These are phyloP conservation scores for Aspergillus uvarum DNA, from an alignment of 2,329 filamentous ascomycete genomes.

Conservation along the genomic window DNA sequence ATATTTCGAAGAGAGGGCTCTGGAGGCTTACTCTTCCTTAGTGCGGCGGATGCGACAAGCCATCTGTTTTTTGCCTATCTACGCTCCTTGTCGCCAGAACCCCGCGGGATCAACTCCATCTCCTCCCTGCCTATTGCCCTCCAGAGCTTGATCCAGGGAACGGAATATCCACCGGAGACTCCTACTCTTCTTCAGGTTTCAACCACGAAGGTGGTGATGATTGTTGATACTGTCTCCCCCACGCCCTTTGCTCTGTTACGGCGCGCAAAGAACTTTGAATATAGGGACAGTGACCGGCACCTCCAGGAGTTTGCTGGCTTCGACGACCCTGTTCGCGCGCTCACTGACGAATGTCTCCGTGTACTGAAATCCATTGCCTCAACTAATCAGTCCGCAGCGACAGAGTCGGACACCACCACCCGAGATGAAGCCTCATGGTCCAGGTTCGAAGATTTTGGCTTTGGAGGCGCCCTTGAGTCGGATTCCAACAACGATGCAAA, in stretches of 20 bases:
- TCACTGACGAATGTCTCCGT: conserved; percentile 91
- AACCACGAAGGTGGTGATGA: conserved; percentile 92
- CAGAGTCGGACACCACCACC: conserved; percentile 68
- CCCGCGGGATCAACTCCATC: conserved; percentile 71
- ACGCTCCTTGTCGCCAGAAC: conserved; percentile 79
- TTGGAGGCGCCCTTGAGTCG: conserved; percentile 70
- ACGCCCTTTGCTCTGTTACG: conserved; percentile 89
- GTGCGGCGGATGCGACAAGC: conserved; percentile 90
- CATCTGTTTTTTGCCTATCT: conserved; percentile 98
- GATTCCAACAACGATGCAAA: conserved; percentile 62
- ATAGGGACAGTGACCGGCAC: conserved; percentile 82
- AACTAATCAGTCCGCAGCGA: conserved; percentile 79
- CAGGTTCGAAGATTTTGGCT: conserved; percentile 91
- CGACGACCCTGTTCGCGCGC: conserved; percentile 80
- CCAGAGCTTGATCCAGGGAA: conserved; percentile 85
- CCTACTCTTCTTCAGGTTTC: conserved; percentile 73
- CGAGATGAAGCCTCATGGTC: conserved; percentile 87
- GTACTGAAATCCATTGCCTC: conserved; percentile 86
- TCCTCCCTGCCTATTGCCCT: conserved; percentile 85
- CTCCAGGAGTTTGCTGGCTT: conserved; percentile 83
- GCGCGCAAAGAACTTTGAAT: conserved; percentile 91
- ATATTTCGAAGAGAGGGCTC: neutral
- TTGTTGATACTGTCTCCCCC: conserved; percentile 90
- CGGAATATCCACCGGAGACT: conserved; percentile 84
- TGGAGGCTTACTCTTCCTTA: conserved; percentile 42